Percentiles rank a stretch among this genome's conserved stretches.
These are phyloP conservation scores for Endotrypanum monterogeii DNA, from an alignment of 208 protist species.

Conservation along the genomic window DNA sequence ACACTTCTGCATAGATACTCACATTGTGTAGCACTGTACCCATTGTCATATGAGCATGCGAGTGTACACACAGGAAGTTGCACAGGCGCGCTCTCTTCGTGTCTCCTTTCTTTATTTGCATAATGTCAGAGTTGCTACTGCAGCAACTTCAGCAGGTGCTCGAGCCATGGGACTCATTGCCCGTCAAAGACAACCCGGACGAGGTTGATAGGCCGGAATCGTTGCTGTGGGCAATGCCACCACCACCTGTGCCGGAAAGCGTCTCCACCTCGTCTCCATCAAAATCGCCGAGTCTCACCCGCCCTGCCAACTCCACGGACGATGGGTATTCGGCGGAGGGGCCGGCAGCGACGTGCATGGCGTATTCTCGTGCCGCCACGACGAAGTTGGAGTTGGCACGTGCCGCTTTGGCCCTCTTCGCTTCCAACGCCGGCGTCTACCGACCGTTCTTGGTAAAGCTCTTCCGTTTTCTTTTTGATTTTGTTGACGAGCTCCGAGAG, in stretches of 20 bases:
- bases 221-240: background rate
- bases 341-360: background rate
- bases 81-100: background rate
- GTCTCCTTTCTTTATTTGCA: background rate
- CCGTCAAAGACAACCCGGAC: background rate
- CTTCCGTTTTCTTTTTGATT: conserved; percentile 75
- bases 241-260: background rate
- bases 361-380: conserved; percentile 24
- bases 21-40: background rate
- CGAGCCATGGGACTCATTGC: conserved; percentile 45
- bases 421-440: conserved; percentile 74
- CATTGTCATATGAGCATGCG: background rate
- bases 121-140: conserved; percentile 38
- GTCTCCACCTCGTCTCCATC: background rate
- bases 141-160: conserved; percentile 63
- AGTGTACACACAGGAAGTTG: background rate
- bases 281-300: background rate
- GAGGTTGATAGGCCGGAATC: background rate
- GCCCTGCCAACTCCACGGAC: background rate
- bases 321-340: background rate
- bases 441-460: conserved; percentile 65
- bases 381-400: conserved; percentile 67
- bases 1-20: background rate
- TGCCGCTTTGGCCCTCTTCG: conserved; percentile 76
- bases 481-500: conserved; percentile 64